phyloP scores from a whole-genome alignment of 2,329 filamentous ascomycete species.

The Epichloe gansuensis region DNA sequence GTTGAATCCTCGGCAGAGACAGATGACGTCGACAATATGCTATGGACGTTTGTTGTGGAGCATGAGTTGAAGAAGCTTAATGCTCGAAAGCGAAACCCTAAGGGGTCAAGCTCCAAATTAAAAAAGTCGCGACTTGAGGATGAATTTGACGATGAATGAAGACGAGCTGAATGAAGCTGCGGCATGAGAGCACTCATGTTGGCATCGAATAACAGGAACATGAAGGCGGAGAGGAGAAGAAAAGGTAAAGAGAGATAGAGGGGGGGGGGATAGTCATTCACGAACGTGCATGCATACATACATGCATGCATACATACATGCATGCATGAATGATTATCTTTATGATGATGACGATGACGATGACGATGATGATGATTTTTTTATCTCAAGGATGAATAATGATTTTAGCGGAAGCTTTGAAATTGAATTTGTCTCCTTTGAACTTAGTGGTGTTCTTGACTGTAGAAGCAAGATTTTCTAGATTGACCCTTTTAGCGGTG shows the following conservation, averaged over 20 bases:
- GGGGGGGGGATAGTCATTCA: too few species aligned
- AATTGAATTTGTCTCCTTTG: conserved; percentile 16
- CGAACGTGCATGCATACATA: background rate
- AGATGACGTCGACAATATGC: conserved; percentile 11
- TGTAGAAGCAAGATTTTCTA: conserved; percentile 20
- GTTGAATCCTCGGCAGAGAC: conserved; percentile 16
- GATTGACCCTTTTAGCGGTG: conserved; percentile 17
- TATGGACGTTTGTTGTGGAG: conserved; percentile 23
- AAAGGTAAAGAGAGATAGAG: background rate
- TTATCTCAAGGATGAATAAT: conserved; percentile 12
- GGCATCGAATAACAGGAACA: background rate
- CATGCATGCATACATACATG: background rate
- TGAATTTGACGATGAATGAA: conserved; percentile 13
- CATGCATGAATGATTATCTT: background rate
- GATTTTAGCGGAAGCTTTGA: conserved; percentile 21
- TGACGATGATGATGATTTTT: background rate
- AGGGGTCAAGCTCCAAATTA: conserved; percentile 14
- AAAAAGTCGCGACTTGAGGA: conserved; percentile 10
- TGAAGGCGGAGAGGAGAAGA: background rate
- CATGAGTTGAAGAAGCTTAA: conserved; percentile 28
- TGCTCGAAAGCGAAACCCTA: conserved; percentile 18
- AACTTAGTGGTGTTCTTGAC: conserved; percentile 23
- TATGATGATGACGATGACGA: conserved; percentile 5
- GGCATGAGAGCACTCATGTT: too few species aligned
- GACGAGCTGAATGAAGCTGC: conserved; percentile 7